phyloP scores from a whole-genome alignment of 495 filamentous ascomycete genomes.

The Aspergillus bertholletiae region DNA sequence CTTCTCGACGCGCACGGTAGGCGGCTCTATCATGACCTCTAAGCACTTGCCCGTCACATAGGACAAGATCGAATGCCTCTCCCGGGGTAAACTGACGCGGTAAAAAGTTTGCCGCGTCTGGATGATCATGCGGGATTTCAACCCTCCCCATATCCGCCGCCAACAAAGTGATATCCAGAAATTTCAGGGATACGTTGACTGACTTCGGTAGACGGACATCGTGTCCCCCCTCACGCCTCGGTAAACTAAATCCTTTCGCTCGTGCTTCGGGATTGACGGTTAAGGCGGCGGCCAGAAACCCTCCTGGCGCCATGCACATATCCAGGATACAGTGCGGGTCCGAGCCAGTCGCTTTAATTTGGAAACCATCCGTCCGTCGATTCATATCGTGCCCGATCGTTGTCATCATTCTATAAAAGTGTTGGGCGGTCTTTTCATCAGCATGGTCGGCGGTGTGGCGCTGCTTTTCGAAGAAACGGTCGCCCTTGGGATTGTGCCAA shows the following conservation, averaged over 20 bases:
- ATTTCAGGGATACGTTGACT: slow-evolving; percentile 19
- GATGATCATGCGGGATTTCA: slow-evolving; percentile 38
- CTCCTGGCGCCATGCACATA: slow-evolving; percentile 57
- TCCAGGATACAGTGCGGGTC: slow-evolving; percentile 38
- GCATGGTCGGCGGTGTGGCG: too few relatives aligned
- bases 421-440: slow-evolving; percentile 4
- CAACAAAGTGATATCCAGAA: slow-evolving; percentile 54
- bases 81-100: slow-evolving; percentile 11
- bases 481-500: too few relatives aligned
- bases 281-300: slow-evolving; percentile 38
- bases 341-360: neutral
- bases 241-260: slow-evolving; percentile 42
- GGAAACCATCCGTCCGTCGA: slow-evolving; percentile 15
- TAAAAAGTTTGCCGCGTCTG: slow-evolving; percentile 40
- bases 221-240: slow-evolving; percentile 37
- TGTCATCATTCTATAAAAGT: slow-evolving; percentile 34
- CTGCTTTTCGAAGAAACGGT: too few relatives aligned
- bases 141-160: slow-evolving; percentile 46
- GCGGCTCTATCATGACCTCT: slow-evolving; percentile 39
- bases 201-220: slow-evolving; percentile 26
- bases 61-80: slow-evolving; percentile 46
- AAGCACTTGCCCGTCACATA: slow-evolving; percentile 58
- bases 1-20: slow-evolving; percentile 42
- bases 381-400: slow-evolving; percentile 29
- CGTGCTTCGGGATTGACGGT: slow-evolving; percentile 30